Base-by-base conservation (phyloP, 441 rosid genomes). In the Croton setiger region DNA sequence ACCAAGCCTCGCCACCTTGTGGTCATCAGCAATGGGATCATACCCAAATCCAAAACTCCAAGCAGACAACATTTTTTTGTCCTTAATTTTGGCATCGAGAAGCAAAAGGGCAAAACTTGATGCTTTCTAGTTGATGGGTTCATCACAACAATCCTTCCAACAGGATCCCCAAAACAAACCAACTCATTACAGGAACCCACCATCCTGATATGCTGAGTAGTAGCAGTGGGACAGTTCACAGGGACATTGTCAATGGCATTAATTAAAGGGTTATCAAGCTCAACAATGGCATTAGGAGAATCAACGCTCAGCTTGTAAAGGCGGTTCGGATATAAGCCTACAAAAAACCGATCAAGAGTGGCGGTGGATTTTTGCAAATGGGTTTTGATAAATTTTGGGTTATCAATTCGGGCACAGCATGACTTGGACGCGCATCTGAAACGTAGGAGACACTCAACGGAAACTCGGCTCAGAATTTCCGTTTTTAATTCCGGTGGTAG, bases 181-280 rank as follows among this genome's bases (percentile, higher is more conserved):
- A 72, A 17, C 15, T 69, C 69, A 57, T 64, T 63, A 48, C 69
- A 64, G 48, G 70, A 64, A 48, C 70, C 75, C n/a, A 72, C 36
- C 3, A 64, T 12, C n/a, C 48, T 60, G 23, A 57, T 72, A 21
- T 23, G 9, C 5, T 21, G 39, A 51, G 12, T 33, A 0, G 56
- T 57, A 35, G 10, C 8, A 17, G n/a, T 4, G 10, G 39, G 17
- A 64, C 23, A 45, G 15, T 13, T 45, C 4, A 45, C 15, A 48
- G 53, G 53, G 41, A 39, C 7, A 39, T 39, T 4, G n/a, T 9
- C 9, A 31, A 5, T 0, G 7, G 33, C 20, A 15, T 20, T 7
- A 10, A 14, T 33, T 6, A 68, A 57, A 44, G 56, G 56, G 44
- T 68, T 7, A 27, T 37, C 49, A 21, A 55, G 54, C 31, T 68